Base-by-base conservation (phyloP, 2,329 filamentous ascomycete species). In the Alternaria arbusti region DNA sequence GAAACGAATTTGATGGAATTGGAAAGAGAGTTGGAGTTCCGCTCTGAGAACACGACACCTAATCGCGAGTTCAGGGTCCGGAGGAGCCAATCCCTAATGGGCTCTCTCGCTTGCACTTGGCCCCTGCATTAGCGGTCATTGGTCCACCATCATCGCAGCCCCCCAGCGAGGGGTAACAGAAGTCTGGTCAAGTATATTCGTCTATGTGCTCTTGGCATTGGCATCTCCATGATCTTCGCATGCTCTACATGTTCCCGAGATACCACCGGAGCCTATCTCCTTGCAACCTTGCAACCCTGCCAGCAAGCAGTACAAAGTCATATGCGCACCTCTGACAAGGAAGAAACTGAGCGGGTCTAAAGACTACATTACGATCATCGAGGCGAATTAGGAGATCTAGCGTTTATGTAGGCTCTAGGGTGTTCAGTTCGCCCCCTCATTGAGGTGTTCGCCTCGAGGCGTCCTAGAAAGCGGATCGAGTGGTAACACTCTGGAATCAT, bases 1-100 rank as follows among this genome's bases (percentile, higher is more conserved):
- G 57, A 57, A 65, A 69, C 63, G 62, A 63, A 57, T 57, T 63
- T 56, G 63, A 69, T 66, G 60, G 56, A 69, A 54, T 59, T 59
- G 62, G 63, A 68, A 65, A 62, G 71, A 69, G 65, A 56, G 65
- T 64, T 56, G 64, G 23, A 62, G 51, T 65, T 66, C 65, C 57
- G 69, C 61, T 69, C 64, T 43, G 54, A 59, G 56, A 62, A 67
- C 64, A 71, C 65, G 67, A 63, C 67, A 73, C 65, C 72, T 72
- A 66, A 72, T 67, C 68, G 66, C 61, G 59, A 61, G 66, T 55
- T 67, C 66, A 70, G 66, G 59, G 65, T 61, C 58, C 50, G 56
- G 59, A 17, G 47, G 56, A 28, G 47, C 60, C 60, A 63, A 43
- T 55, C 56, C 49, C 43, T 32, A 62, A 59, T 59, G 43, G 59